Percentiles rank a stretch among this genome's conserved stretches.
phyloP scores from a whole-genome alignment of 1,284 basidiomycete species.

The Tranzscheliella williamsii region DNA sequence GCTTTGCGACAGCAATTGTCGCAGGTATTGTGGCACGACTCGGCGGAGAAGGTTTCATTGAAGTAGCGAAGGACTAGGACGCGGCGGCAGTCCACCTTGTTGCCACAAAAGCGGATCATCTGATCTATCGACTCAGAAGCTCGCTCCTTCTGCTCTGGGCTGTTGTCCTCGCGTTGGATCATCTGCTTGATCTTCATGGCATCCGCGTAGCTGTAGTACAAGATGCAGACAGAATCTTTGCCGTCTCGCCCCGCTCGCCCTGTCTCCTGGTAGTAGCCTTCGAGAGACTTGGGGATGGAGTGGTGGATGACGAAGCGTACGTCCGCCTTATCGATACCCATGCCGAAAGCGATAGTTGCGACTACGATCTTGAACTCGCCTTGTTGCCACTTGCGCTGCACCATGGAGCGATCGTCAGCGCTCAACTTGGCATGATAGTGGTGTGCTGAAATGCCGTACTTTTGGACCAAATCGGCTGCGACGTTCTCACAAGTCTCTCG shows the following conservation, averaged over 20 bases:
- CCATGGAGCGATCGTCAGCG: constrained; percentile 69
- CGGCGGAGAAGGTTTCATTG: constrained; percentile 68
- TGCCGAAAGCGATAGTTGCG: constrained; percentile 84
- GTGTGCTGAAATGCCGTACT: constrained; percentile 69
- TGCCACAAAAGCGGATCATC: constrained; percentile 77
- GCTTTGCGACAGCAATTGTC: constrained; percentile 69
- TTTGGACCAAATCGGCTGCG: constrained; percentile 70
- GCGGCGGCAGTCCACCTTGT: constrained; percentile 83
- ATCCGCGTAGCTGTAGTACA: constrained; percentile 67
- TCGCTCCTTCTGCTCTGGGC: constrained; percentile 67
- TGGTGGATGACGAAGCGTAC: constrained; percentile 80
- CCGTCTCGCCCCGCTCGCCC: constrained; percentile 82
- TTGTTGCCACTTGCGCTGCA: constrained; percentile 76
- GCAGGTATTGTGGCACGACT: constrained; percentile 70
- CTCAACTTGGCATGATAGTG: constrained; percentile 86
- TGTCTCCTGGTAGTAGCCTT: constrained; percentile 80
- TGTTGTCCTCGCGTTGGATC: constrained; percentile 66
- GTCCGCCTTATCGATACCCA: constrained; percentile 93
- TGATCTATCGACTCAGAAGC: constrained; percentile 67
- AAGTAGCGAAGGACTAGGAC: constrained; percentile 78
- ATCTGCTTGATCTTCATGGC: constrained; percentile 65
- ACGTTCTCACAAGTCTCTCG: constrained; percentile 77
- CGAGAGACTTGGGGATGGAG: constrained; percentile 71
- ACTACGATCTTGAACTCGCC: constrained; percentile 81
- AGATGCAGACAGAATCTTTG: constrained; percentile 61